Conservation (phyloP, 495 filamentous ascomycete species). For the Pyrenula aspistea region DNA sequence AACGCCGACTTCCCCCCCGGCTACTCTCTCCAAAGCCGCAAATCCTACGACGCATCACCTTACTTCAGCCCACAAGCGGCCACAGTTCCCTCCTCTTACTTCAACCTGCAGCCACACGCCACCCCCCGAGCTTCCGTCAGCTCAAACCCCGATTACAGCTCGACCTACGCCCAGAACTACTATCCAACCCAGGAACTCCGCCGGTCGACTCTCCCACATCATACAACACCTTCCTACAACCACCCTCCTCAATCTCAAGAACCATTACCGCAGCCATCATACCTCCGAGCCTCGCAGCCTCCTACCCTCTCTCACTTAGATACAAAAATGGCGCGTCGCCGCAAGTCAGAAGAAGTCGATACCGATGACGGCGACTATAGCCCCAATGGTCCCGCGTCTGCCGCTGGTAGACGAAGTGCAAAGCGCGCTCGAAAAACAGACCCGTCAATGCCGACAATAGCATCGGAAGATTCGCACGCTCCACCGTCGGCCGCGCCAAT, state of each 20-base stretch:
- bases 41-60: constrained; percentile 30
- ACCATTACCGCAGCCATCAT: background rate
- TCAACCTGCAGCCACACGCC: constrained; percentile 23
- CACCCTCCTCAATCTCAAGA: background rate
- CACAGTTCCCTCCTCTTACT: constrained; percentile 8
- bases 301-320: background rate
- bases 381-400: constrained; percentile 6
- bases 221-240: constrained; percentile 16
- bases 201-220: constrained; percentile 7
- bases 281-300: constrained; percentile 6
- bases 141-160: constrained; percentile 3
- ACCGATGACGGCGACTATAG: constrained; percentile 26
- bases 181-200: background rate
- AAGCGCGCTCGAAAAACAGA: constrained; percentile 13
- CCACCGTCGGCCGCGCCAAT: constrained; percentile 11
- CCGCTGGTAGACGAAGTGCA: constrained; percentile 18
- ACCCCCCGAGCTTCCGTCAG: constrained; percentile 9
- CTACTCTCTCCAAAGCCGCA: constrained; percentile 24
- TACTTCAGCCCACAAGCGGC: constrained; percentile 26
- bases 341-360: constrained; percentile 21
- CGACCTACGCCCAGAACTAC: constrained; percentile 3
- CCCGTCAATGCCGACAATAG: constrained; percentile 5
- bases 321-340: constrained; percentile 31
- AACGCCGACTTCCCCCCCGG: constrained; percentile 18
- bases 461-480: constrained; percentile 8